Evolutionary conservation across 257 asterid genomes (phyloP).

Genomic region (Penstemon davidsonii): DNA sequence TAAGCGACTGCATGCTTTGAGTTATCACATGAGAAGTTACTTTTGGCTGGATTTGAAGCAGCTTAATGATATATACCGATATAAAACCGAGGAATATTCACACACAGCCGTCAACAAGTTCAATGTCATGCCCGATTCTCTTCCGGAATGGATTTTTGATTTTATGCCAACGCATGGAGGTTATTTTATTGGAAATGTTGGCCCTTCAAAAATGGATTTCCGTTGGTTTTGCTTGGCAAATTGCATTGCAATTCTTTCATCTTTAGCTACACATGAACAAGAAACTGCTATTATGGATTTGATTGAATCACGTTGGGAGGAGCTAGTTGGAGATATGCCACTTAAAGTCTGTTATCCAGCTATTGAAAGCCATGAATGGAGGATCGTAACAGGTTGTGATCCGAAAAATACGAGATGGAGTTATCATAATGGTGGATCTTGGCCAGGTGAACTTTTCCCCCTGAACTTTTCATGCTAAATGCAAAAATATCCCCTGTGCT

Average conservation of each 20-base stretch:
- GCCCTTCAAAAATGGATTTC: conserved; percentile 70
- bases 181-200: conserved; percentile 67
- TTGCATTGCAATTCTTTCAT: conserved; percentile 65
- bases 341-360: conserved; percentile 80
- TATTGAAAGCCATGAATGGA: conserved; percentile 68
- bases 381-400: conserved; percentile 62
- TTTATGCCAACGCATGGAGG: conserved; percentile 70
- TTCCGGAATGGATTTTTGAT: conserved; percentile 75
- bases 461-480: too few relatives aligned
- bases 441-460: conserved; percentile 52
- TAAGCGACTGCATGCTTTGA: conserved; percentile 67
- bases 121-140: conserved; percentile 71
- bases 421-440: conserved; percentile 73
- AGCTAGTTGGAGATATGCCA: conserved; percentile 76
- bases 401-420: conserved; percentile 78
- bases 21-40: conserved; percentile 73
- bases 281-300: conserved; percentile 66
- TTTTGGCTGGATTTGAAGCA: conserved; percentile 72
- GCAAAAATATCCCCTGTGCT: too few relatives aligned
- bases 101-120: conserved; percentile 77
- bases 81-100: conserved; percentile 74
- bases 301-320: conserved; percentile 69
- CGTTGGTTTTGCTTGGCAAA: conserved; percentile 78
- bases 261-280: conserved; percentile 64
- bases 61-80: conserved; percentile 63